A percentile compares a stretch with the other conserved stretches of the same genome.
Conservation (phyloP, 345 rosid genomes). For the Eutrema japonicum region DNA sequence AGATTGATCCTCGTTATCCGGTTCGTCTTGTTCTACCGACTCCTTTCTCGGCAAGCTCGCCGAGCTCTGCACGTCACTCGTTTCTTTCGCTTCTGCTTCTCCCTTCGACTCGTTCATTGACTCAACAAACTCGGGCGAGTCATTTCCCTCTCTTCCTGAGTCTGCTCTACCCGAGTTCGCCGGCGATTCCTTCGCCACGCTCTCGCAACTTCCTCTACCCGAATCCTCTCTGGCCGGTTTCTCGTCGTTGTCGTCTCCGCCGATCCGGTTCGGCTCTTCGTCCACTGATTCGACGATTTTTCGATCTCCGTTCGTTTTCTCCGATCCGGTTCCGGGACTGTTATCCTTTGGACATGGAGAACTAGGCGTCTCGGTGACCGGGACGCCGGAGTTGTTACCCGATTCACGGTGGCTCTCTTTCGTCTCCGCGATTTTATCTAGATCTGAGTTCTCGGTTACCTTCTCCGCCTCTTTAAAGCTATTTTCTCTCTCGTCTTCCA, state of each 20-base stretch:
- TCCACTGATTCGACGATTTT: conserved; percentile 27
- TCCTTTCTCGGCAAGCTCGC: conserved; percentile 55
- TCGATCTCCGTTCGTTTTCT: conserved; percentile 24
- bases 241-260: not conserved
- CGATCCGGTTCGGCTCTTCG: conserved; percentile 18
- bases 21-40: conserved; percentile 47
- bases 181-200: conserved; percentile 47
- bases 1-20: conserved; percentile 52
- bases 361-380: conserved; percentile 37
- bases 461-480: conserved; percentile 37
- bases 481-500: conserved; percentile 63
- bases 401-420: conserved; percentile 23
- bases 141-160: conserved; percentile 32
- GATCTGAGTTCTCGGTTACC: conserved; percentile 55
- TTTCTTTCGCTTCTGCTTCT: conserved; percentile 37
- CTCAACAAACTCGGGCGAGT: conserved; percentile 45
- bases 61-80: conserved; percentile 73
- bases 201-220: conserved; percentile 53
- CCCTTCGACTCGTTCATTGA: conserved; percentile 48
- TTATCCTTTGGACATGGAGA: conserved; percentile 51
- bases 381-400: conserved; percentile 15
- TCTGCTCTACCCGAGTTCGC: conserved; percentile 40
- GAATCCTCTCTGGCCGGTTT: conserved; percentile 48
- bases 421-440: conserved; percentile 32
- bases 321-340: conserved; percentile 37